Conservation (phyloP, 78 protist genomes). For the Speleostelium caveatum region DNA sequence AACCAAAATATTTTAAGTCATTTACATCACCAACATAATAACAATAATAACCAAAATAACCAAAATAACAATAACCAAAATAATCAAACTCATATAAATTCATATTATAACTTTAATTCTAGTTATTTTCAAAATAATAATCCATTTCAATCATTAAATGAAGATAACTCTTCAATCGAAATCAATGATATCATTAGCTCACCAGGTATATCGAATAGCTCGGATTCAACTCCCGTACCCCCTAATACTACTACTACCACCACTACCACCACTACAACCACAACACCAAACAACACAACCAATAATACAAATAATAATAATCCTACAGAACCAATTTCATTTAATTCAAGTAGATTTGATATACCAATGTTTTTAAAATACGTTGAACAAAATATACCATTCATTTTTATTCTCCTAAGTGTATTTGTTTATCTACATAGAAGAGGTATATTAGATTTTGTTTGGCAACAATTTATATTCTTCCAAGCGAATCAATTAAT, state of each 20-base stretch:
- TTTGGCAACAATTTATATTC: constrained; percentile 59
- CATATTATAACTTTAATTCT: not conserved
- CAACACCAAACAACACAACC: constrained; percentile 4
- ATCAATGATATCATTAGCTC: not conserved
- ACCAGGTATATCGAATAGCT: not conserved
- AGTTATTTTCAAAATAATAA: not conserved
- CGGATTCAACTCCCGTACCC: not conserved
- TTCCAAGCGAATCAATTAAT: constrained; percentile 33
- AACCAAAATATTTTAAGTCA: not conserved
- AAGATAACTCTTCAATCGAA: not conserved
- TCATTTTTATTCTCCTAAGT: constrained; percentile 18
- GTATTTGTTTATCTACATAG: constrained; percentile 67
- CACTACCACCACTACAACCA: not conserved
- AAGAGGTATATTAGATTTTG: constrained; percentile 38
- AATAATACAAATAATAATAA: constrained; percentile 5
- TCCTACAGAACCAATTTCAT: not conserved
- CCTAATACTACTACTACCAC: constrained; percentile 2
- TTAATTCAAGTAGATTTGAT: constrained; percentile 34
- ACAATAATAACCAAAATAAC: not conserved
- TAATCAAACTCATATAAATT: not conserved
- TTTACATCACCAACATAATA: not conserved
- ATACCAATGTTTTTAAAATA: constrained; percentile 55
- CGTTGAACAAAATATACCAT: constrained; percentile 60
- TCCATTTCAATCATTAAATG: no score
- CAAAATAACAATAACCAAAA: not conserved